Percentiles rank a stretch among this genome's conserved stretches.
Conservation (phyloP, 148 eudicot species). For the Polygonum maritimum region DNA sequence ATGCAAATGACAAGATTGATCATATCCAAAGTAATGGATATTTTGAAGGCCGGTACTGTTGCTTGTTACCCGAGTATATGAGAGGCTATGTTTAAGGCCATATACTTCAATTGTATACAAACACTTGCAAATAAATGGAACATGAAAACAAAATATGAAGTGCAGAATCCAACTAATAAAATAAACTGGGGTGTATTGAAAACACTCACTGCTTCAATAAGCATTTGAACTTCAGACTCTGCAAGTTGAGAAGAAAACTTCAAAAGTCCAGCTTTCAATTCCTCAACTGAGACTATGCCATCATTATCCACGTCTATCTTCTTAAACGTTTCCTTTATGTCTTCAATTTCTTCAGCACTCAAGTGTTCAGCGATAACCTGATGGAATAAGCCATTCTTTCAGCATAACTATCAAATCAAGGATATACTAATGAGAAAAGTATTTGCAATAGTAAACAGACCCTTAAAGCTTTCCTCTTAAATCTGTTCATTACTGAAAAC, state of each 20-base stretch:
- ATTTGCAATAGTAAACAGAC: constrained; percentile 23
- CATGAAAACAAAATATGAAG: not conserved
- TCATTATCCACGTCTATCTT: constrained; percentile 79
- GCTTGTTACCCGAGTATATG: not conserved
- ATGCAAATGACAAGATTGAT: not conserved
- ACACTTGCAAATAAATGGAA: too few relatives aligned
- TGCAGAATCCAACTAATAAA: not conserved
- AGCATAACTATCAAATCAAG: not conserved
- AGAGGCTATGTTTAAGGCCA: not conserved
- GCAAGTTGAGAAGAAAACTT: constrained; percentile 62
- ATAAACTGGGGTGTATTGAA: not conserved
- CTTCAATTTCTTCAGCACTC: constrained; percentile 75
- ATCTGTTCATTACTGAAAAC: constrained; percentile 88
- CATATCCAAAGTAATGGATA: not conserved
- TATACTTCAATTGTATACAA: too few relatives aligned
- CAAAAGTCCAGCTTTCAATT: constrained; percentile 68
- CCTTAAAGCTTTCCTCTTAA: constrained; percentile 89
- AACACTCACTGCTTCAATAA: constrained; percentile 88
- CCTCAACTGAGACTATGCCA: constrained; percentile 69
- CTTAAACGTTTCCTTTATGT: constrained; percentile 69
- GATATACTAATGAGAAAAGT: constrained; percentile 2
- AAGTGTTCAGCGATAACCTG: constrained; percentile 87
- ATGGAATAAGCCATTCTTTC: not conserved
- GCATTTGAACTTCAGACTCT: constrained; percentile 81
- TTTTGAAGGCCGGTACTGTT: too few relatives aligned